Evolutionary conservation across 2,329 filamentous ascomycete species (phyloP).

Genomic region (Clarireedia paspali): DNA sequence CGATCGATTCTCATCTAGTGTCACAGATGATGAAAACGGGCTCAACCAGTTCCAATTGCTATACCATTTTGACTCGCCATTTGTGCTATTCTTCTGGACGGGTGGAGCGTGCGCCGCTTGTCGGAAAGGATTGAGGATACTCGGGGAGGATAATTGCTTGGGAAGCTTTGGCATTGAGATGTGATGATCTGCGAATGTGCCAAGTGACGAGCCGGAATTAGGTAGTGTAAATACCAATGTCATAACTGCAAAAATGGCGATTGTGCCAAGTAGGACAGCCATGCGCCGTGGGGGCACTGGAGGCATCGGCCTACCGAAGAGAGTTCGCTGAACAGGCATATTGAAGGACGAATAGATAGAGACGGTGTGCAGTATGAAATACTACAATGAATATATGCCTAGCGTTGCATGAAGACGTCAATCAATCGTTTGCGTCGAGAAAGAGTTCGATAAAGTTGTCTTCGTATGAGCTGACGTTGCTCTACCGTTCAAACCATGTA

Average conservation of each 20-base stretch:
- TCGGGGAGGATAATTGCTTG: conserved; percentile 32
- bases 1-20: conserved; percentile 72
- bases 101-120: conserved; percentile 64
- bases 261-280: conserved; percentile 41
- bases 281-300: conserved; percentile 46
- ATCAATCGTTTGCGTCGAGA: background rate
- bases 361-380: background rate
- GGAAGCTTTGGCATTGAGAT: conserved; percentile 41
- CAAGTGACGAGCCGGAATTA: conserved; percentile 40
- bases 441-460: background rate
- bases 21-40: conserved; percentile 76
- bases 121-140: conserved; percentile 57
- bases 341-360: conserved; percentile 3
- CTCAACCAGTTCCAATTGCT: conserved; percentile 85
- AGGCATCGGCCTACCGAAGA: conserved; percentile 43
- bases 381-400: background rate
- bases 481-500: too few relatives aligned
- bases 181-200: conserved; percentile 42
- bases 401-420: background rate
- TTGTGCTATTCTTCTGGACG: conserved; percentile 69
- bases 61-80: conserved; percentile 76
- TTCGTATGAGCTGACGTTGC: background rate
- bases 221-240: conserved; percentile 46
- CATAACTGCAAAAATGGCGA: conserved; percentile 47
- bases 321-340: conserved; percentile 41